A percentile compares a stretch with the other conserved stretches of the same genome.
These are phyloP conservation scores for Takakia lepidozioides DNA, from an alignment of 225 moss, liverwort and hornwort species.

Conservation along the genomic window DNA sequence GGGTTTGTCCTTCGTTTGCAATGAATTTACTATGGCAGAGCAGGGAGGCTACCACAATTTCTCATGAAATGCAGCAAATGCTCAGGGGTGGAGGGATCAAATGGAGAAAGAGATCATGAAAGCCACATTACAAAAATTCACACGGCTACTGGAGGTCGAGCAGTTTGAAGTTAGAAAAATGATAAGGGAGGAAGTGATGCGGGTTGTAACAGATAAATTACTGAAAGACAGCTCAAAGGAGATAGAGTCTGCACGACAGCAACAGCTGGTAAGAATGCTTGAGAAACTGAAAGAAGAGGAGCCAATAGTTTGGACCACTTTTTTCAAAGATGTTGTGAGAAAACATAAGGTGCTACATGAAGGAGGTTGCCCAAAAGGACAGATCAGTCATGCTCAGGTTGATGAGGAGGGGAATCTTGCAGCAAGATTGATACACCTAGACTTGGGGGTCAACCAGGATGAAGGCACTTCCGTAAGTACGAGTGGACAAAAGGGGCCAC, in stretches of 20 bases:
- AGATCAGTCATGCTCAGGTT: too few relatives aligned
- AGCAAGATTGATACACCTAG: background rate
- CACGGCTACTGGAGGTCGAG: conserved; percentile 4
- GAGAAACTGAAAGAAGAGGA: conserved; percentile 6
- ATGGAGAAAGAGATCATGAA: conserved; percentile 11
- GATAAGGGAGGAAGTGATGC: conserved; percentile 10
- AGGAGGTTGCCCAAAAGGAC: too few relatives aligned
- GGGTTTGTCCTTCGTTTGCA: too few relatives aligned
- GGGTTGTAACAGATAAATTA: conserved; percentile 4
- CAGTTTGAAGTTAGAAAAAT: conserved; percentile 2
- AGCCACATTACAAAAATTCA: conserved; percentile 5
- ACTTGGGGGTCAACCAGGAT: background rate
- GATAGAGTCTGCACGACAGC: conserved; percentile 4
- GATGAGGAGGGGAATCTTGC: background rate
- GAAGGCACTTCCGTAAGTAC: background rate
- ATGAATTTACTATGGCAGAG: too few relatives aligned
- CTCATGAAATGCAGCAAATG: too few relatives aligned
- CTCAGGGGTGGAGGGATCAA: conserved; percentile 11
- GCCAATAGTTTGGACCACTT: conserved; percentile 1
- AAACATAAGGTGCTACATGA: background rate
- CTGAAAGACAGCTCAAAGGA: conserved; percentile 3
- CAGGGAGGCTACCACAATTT: too few relatives aligned
- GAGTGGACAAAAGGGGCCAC: too few relatives aligned
- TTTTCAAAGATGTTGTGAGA: conserved; percentile 1
- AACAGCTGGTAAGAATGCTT: conserved; percentile 5